phyloP scores from a whole-genome alignment of 2,329 filamentous ascomycete species.

The Endocalyx cinctus region DNA sequence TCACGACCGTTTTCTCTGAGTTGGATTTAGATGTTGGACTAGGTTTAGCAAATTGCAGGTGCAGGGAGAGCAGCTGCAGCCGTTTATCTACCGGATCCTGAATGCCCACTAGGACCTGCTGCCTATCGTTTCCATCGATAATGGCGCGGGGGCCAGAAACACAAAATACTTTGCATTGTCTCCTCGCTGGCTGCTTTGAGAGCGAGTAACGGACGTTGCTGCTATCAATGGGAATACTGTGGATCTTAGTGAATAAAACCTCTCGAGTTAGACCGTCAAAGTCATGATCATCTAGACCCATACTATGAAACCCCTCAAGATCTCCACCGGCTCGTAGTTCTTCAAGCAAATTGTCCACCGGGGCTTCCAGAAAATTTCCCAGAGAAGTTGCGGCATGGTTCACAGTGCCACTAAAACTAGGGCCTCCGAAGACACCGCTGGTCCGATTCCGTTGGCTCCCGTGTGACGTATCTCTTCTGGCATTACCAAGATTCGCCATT shows the following conservation, averaged over 20 bases:
- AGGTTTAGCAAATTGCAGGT: slow-evolving; percentile 37
- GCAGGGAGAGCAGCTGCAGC: slow-evolving; percentile 62
- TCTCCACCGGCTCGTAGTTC: slow-evolving; percentile 58
- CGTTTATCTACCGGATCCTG: slow-evolving; percentile 65
- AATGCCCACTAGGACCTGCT: slow-evolving; percentile 61
- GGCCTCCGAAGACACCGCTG: slow-evolving; percentile 46
- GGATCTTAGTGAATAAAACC: slow-evolving; percentile 66
- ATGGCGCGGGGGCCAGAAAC: slow-evolving; percentile 55
- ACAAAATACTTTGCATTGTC: slow-evolving; percentile 62
- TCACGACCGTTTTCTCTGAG: slow-evolving; percentile 37
- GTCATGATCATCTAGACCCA: slow-evolving; percentile 68
- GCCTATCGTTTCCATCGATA: slow-evolving; percentile 47
- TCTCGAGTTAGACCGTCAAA: slow-evolving; percentile 69
- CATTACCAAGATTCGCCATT: slow-evolving; percentile 35
- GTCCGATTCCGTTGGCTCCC: slow-evolving; percentile 60
- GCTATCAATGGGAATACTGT: slow-evolving; percentile 60
- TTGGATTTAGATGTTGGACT: slow-evolving; percentile 15
- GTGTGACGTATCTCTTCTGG: slow-evolving; percentile 69
- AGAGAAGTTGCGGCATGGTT: slow-evolving; percentile 36
- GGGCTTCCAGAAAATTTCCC: slow-evolving; percentile 63
- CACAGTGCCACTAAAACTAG: slow-evolving; percentile 31
- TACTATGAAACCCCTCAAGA: slow-evolving; percentile 65
- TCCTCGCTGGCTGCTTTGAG: slow-evolving; percentile 46
- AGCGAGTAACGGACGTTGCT: slow-evolving; percentile 57
- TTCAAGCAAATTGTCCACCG: slow-evolving; percentile 65